Evolutionary conservation across 1,284 basidiomycete genomes (phyloP), one percentile per base, ranked within the genome.

Genomic region (Ceratobasidium papillatum): DNA sequence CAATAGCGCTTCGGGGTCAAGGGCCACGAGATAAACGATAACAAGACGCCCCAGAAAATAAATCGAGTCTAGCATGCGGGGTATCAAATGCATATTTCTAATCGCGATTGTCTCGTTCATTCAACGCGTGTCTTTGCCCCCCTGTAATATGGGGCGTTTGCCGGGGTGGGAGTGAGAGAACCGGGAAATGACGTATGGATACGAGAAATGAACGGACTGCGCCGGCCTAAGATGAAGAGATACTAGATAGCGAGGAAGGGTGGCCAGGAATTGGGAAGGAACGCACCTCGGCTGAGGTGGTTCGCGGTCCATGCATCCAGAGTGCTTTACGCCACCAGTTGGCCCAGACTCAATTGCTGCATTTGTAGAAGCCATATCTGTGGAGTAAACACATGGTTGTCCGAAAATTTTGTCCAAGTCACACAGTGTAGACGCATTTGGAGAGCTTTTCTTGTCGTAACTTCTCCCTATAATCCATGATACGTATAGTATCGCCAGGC

Each of bases 81-180:
- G 66, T 5, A 71, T 71, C 66, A 71, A 71, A 47, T 71, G 14
- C 25, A 36, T 64, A 32, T 49, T 64, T 51, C n/a, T 30, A 45
- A 8, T 63, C 61, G 38, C 17, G 43, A 32, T 66, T 32, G 25
- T 52, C 62, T 49, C 7, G 12, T 36, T 61, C 45, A 30, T 12
- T 56, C 52, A n/a, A 8, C 19, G 49, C 7, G n/a, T 52, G n/a
- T n/a, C n/a, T 27, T 22, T 22, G 5, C 19, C 19, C 25, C 49
- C 7, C 49, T 22, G 9, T 52, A n/a, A n/a, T n/a, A n/a, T n/a
- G n/a, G n/a, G n/a, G n/a, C n/a, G 7, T 52, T 7, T 52, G 25
- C 19, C 5, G 30, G 56, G 11, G 36, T 38, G 36, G 32, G 56
- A 59, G 56, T 27, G 7, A 41, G n/a, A 41, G 38, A 41, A 41